Base-by-base conservation (phyloP, 768 basidiomycete genomes). In the Russula griseocarnosa region DNA sequence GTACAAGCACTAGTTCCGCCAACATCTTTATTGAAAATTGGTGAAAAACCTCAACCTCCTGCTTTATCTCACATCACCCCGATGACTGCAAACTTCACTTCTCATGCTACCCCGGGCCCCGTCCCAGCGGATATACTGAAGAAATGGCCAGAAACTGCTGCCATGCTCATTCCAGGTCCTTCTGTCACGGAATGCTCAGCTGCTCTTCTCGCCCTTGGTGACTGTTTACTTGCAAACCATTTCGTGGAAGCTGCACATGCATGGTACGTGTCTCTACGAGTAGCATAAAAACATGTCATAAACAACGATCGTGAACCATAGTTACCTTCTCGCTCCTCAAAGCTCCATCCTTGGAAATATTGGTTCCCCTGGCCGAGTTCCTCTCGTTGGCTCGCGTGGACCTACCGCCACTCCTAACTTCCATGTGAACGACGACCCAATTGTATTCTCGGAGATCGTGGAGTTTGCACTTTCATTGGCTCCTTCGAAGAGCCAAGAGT, bases 401-500 rank as follows among this genome's bases (percentile, higher is more conserved):
- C 88, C 86, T 6, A 78, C 76, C 55, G 71, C 71, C 38, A 75
- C 72, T 44, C 80, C 83, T 0, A 78, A 75, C 58, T 86, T 85
- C 71, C 75, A 78, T 71, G 84, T 81, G 71, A 86, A 94, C 70
- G 75, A 80, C 2, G 94, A 97, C 71, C 76, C 88, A 3, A 77
- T 94, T 55, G 83, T 95, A 63, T 83, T 97, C 67, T 87, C 94
- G 3, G 97, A 99, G 76, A 86, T 97, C 54, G 78, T 86, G 16
- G 97, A 99, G 76, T 98, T 93, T 73, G 95, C 92, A 0, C 71
- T 94, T 51, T 92, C 92, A 7, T 76, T 96, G 44, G 79, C 82
- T 5, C 74, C 82, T 1, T 70, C 79, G 2, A 97, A 97, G 75
- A 92, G 94, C 14, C 92, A 94, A 71, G 96, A 98, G 56, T 69